Base-by-base conservation (phyloP, 345 rosid species). In the Angophora floribunda region DNA sequence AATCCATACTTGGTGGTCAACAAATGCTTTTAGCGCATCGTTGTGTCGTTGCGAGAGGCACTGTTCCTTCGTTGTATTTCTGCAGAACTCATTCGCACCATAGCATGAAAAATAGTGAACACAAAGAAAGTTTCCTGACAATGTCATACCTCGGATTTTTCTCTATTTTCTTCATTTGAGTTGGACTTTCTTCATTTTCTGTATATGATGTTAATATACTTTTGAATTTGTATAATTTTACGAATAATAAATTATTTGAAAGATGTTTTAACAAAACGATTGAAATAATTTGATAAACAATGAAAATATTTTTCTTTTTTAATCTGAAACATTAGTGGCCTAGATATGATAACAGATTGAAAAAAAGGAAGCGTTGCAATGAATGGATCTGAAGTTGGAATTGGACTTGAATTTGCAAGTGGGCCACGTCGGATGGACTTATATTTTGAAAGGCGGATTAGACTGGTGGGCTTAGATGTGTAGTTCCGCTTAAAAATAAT, bases 201-300 rank as follows among this genome's bases (percentile, higher is more conserved):
- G 6, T 59, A 26, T 59, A 61, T 61, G 5, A 61, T 5, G 32
- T 12, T 26, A 12, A 61, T 26, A 30, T 5, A 61, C 7, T 61
- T 26, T 26, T 30, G 67, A 26, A 59, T 59, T n/a, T 11, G 15
- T 59, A 26, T 26, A 0, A 0, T 55, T 61, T 26, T 26, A 0
- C 0, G 2, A 2, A 26, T 11, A 26, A 14, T 5, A 7, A 61
- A 61, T 61, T 7, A 61, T 0, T 5, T 12, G 67, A 3, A 59
- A 59, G 26, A 61, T 0, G 0, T 50, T 50, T 50, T 50, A 11
- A 50, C 3, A 50, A 50, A 50, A 10, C 0, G 3, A 61, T 61
- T 0, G 30, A 28, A 59, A 59, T 14, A 11, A 59, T 11, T 11
- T 5, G 1, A 12, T 26, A 6, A 1, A 61, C 1, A 0, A 61